Base-by-base conservation (phyloP, 2,329 filamentous ascomycete genomes). In the Macrophomina tecta region DNA sequence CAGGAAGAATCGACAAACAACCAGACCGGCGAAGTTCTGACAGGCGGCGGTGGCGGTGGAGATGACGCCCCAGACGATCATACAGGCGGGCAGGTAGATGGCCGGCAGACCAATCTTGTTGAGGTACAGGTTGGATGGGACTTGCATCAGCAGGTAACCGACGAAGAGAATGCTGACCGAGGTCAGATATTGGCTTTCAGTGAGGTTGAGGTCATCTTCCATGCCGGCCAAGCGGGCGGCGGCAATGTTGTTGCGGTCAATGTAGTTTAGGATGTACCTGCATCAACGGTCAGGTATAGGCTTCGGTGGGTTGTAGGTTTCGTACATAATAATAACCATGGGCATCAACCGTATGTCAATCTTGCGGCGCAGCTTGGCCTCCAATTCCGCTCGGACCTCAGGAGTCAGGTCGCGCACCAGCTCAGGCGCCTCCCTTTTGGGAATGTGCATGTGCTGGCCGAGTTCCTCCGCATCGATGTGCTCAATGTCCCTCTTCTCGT, bases 231-330 rank as follows among this genome's bases (percentile, higher is more conserved):
- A 82, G 28, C 86, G 84, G 1, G 90, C 90, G 0, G 88, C 84
- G 2, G 88, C 88, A 69, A 91, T 90, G 76, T 91, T 90, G 75
- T 90, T 90, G 42, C 88, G 82, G 72, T 90, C 88, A 12, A 90
- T 78, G 76, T 91, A 93, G 78, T 93, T 92, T 80, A 91, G 83
- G 75, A 93, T 91, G 74, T 92, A 93, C 80, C 93, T 91, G 69
- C 92, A 75, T 51, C 7, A 45, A 30, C 32, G 32, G 45, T 66
- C 38, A 49, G 34, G 9, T 5, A 4, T 4, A 12, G 6, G 2
- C 9, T 3, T 38, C 14, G 32, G 9, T 4, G 5, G 3, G 9
- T n/a, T 55, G 53, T 16, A 42, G 23, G n/a, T 18, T 14, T 16
- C 34, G 73, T 92, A 93, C 80, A 93, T 91, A 70, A 92, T 76